Evolutionary conservation across 2,329 filamentous ascomycete genomes (phyloP).

Genomic region (Malbranchea zuffiana): DNA sequence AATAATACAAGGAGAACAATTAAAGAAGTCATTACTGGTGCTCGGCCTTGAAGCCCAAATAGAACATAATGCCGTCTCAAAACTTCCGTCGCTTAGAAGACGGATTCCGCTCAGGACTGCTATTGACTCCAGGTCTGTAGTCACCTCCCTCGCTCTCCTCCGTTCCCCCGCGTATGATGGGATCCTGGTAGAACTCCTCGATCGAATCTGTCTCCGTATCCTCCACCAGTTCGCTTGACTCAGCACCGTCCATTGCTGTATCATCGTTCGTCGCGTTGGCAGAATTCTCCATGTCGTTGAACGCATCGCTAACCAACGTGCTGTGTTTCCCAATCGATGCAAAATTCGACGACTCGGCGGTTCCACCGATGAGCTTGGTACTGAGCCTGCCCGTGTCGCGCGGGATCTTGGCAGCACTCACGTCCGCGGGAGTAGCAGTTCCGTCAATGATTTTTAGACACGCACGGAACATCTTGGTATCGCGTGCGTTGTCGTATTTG

Average conservation of each 20-base stretch:
- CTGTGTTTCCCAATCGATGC: constrained; percentile 28
- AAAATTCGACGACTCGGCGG: constrained; percentile 17
- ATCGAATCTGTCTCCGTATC: constrained; percentile 10
- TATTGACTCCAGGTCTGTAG: constrained; percentile 16
- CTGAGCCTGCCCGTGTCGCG: constrained; percentile 21
- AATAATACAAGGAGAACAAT: too few species aligned
- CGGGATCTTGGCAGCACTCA: constrained; percentile 22
- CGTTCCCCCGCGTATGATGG: constrained; percentile 20
- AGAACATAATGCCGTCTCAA: too few species aligned
- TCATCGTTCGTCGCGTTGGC: constrained; percentile 11
- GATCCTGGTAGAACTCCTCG: constrained; percentile 10
- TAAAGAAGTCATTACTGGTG: too few species aligned
- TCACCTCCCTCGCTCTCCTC: constrained; percentile 22
- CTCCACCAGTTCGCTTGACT: not conserved
- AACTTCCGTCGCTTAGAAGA: constrained; percentile 16
- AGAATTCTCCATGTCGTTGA: constrained; percentile 19
- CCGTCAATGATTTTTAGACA: constrained; percentile 38
- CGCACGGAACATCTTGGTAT: constrained; percentile 38
- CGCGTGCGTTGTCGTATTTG: constrained; percentile 34
- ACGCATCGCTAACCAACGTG: constrained; percentile 29
- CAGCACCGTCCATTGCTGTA: not conserved
- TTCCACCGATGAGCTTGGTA: constrained; percentile 15
- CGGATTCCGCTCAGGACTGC: too few species aligned
- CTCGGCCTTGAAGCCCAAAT: too few species aligned
- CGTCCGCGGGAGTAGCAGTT: constrained; percentile 18